Base-by-base conservation (phyloP, 371 early-diverging fungal genomes). In the Apophysomyces sp. region DNA sequence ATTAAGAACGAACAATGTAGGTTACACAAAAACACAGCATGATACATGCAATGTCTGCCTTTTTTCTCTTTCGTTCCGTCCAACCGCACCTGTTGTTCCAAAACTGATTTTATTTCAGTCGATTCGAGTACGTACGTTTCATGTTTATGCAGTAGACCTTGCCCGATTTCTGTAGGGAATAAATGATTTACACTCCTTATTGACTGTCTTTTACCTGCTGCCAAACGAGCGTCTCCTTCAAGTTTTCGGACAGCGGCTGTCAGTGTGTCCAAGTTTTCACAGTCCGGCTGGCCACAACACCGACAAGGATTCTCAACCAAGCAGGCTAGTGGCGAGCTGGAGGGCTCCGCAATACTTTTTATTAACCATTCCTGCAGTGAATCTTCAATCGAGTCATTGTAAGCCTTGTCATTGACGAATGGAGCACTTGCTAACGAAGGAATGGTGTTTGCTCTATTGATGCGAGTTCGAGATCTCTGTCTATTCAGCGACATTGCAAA, bases 341-440 rank as follows among this genome's bases (percentile, higher is more conserved):
- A 24, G 13, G 65, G 30, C 26, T 60, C 68, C 11, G 70, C 67
- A 30, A 61, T 65, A 29, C 68, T 72, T 58, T 62, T 71, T 12
- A 61, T 52, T 8, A 75, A 56, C 79, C 79, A 78, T 29, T 78
- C 67, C 53, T 76, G 73, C 4, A 78, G 55, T 21, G 76, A 75
- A 65, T 73, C 74, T 56, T 78, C 76, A 9, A 67, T 52, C 15
- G 58, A n/a, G 36, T 36, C 41, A 16, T 41, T 29, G 16, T 57
- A 37, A 39, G 41, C 41, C 21, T 21, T 44, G 49, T 44, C 49
- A 44, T 44, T 44, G 4, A 21, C 24, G 16, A 44, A 44, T 21
- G 49, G 49, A 11, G 49, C n/a, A 44, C 49, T 44, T 44, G 49
- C 49, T 44, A 44, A 21, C 21, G 49, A 44, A 21, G 49, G 49